Base-by-base conservation (phyloP, 2,329 filamentous ascomycete species). In the Trichoderma oligosporum region DNA sequence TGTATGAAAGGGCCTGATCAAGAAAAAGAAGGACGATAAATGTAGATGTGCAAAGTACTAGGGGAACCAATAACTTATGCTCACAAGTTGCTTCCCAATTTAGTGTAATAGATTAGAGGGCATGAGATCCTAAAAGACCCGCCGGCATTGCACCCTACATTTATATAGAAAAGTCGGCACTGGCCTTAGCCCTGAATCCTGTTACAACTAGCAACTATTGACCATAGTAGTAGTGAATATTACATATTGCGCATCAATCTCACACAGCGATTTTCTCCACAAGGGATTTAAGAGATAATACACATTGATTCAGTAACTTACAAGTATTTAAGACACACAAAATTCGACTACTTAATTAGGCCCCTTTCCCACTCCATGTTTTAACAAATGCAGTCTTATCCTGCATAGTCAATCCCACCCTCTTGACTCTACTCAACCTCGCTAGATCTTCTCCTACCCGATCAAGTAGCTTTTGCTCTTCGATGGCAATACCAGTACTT, bases 341-440 rank as follows among this genome's bases (percentile, higher is more conserved):
- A 6, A 16, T 39, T 7, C 4, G 4, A 35, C 18, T n/a, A 7
- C 14, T 20, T 35, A 33, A 31, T 60, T 61, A 74, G 55, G 65
- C 66, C 67, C 69, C 73, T 47, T 73, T 74, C 42, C 74, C 76
- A 7, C 68, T 72, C 73, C 80, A 93, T 27, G 86, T 85, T 55
- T 86, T 80, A 25, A 96, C 80, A 72, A 99, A 99, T 5, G 85
- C 83, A 22, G 79, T 76, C 78, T 99, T 99, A 60, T 97, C 91
- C 65, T 81, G 77, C 56, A 96, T 79, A 0, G 90, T 91, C 63
- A 99, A 71, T 0, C 89, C 91, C 1, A 99, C 91, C 56, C 93
- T 82, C 77, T 95, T 96, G 36, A 94, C 92, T 60, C 94, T 79
- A 1, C 92, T 90, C 53, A 99, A 72, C 53, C 93, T 77, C n/a